Evolutionary conservation across 495 filamentous ascomycete species (phyloP).

Genomic region (Polyplosphaeria fusca): DNA sequence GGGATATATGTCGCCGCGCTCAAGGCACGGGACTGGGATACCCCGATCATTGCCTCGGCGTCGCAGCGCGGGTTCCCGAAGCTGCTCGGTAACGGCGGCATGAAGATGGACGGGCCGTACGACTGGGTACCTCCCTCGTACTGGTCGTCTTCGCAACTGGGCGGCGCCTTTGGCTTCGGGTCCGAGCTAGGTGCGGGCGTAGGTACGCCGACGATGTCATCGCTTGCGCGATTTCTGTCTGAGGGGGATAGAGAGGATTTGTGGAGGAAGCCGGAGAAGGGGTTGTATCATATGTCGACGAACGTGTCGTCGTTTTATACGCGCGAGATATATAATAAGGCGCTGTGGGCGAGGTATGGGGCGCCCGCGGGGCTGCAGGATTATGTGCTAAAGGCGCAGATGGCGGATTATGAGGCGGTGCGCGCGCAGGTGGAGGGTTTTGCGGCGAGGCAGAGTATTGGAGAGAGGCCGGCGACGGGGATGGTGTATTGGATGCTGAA

Average conservation of each 20-base stretch:
- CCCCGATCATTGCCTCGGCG: slow-evolving; percentile 58
- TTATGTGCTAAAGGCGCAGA: slow-evolving; percentile 47
- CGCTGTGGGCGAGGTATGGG: slow-evolving; percentile 51
- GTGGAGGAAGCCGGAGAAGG: slow-evolving; percentile 54
- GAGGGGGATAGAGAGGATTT: slow-evolving; percentile 50
- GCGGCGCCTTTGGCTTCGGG: slow-evolving; percentile 62
- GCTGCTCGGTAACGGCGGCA: slow-evolving; percentile 52
- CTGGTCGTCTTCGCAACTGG: slow-evolving; percentile 53
- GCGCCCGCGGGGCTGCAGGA: slow-evolving; percentile 52
- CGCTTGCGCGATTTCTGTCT: slow-evolving; percentile 55
- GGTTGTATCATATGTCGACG: slow-evolving; percentile 59
- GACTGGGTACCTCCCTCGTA: slow-evolving; percentile 67
- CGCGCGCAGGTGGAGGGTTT: slow-evolving; percentile 59
- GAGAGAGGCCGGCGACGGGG: slow-evolving; percentile 54
- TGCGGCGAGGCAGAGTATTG: slow-evolving; percentile 48
- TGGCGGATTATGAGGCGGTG: slow-evolving; percentile 60
- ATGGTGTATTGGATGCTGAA: slow-evolving; percentile 70
- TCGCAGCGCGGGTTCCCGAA: slow-evolving; percentile 53
- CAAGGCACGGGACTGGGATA: slow-evolving; percentile 52
- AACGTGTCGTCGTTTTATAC: slow-evolving; percentile 53
- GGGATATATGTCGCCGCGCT: slow-evolving; percentile 51
- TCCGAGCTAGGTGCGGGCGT: slow-evolving; percentile 61
- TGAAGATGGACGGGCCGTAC: slow-evolving; percentile 68
- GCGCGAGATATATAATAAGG: slow-evolving; percentile 57
- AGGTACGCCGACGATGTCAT: slow-evolving; percentile 57